Evolutionary conservation across 83 land plant species (phyloP).

Genomic region (Thuja plicata): DNA sequence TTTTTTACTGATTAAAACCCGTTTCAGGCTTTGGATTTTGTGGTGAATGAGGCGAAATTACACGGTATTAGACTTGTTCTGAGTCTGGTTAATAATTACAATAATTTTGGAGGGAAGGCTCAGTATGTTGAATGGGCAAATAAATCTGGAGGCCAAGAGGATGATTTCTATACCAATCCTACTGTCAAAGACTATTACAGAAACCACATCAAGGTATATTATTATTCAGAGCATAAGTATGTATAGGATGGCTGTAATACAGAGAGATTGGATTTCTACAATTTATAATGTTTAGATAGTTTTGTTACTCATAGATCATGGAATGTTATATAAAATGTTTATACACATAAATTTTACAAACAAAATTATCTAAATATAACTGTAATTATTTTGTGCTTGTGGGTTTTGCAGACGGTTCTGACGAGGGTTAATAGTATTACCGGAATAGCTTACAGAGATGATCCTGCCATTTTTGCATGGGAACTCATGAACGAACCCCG

Average conservation of each 20-base stretch:
- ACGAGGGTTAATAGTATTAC: constrained; percentile 46
- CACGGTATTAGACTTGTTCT: constrained; percentile 65
- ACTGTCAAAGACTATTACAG: constrained; percentile 56
- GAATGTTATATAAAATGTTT: too few species aligned
- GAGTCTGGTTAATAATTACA: constrained; percentile 76
- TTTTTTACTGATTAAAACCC: not conserved
- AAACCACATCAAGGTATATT: constrained; percentile 45
- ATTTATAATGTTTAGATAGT: too few species aligned
- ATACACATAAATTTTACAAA: too few species aligned
- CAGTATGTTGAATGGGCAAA: constrained; percentile 88
- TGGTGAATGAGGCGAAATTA: constrained; percentile 59
- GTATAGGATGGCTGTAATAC: not conserved
- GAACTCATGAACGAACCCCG: constrained; percentile 80
- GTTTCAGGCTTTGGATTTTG: constrained; percentile 75
- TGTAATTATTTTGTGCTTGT: not conserved
- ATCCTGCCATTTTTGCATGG: constrained; percentile 73
- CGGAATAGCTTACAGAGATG: constrained; percentile 63
- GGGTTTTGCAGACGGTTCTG: constrained; percentile 35
- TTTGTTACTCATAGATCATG: too few species aligned
- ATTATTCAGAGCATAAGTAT: not conserved
- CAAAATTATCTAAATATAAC: too few species aligned
- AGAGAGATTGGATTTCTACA: too few species aligned
- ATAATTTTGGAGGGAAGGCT: constrained; percentile 70
- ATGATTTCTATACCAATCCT: constrained; percentile 75
- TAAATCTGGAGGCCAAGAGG: constrained; percentile 59